Percentiles rank a stretch among this genome's conserved stretches.
Evolutionary conservation across 768 basidiomycete genomes (phyloP).

Genomic region (Termitomyces sp.): DNA sequence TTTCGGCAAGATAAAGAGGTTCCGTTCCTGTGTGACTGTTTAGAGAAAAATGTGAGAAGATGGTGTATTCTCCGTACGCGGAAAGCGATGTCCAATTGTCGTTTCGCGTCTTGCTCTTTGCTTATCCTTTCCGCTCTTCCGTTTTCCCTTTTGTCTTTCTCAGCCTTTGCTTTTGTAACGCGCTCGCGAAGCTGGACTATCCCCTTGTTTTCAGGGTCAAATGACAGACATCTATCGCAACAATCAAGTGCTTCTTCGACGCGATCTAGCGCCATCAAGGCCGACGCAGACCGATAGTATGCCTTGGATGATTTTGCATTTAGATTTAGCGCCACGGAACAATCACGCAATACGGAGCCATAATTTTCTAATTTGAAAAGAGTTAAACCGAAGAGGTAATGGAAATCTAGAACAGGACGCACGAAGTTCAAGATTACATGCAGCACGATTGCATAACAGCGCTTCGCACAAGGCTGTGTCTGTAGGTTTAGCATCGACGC

Average conservation of each 20-base stretch:
- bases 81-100: conserved; percentile 53
- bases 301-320: conserved; percentile 75
- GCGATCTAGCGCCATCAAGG: conserved; percentile 69
- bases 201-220: conserved; percentile 53
- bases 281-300: conserved; percentile 78
- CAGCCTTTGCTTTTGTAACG: conserved; percentile 39
- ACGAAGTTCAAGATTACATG: conserved; percentile 89
- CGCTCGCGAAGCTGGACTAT: conserved; percentile 46
- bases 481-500: conserved; percentile 77
- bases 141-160: conserved; percentile 45
- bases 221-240: conserved; percentile 60
- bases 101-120: conserved; percentile 48
- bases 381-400: neutral
- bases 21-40: conserved; percentile 56
- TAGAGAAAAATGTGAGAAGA: conserved; percentile 1
- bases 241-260: conserved; percentile 82
- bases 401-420: conserved; percentile 19
- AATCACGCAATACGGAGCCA: conserved; percentile 81
- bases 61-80: conserved; percentile 40
- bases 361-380: conserved; percentile 63
- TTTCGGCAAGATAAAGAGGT: conserved; percentile 53
- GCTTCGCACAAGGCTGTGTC: conserved; percentile 54
- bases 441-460: conserved; percentile 85
- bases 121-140: conserved; percentile 45
- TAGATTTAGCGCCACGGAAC: conserved; percentile 62